phyloP scores from a whole-genome alignment of 139 green algal genomes.

The Auxenochlorella pyrenoidosa region DNA sequence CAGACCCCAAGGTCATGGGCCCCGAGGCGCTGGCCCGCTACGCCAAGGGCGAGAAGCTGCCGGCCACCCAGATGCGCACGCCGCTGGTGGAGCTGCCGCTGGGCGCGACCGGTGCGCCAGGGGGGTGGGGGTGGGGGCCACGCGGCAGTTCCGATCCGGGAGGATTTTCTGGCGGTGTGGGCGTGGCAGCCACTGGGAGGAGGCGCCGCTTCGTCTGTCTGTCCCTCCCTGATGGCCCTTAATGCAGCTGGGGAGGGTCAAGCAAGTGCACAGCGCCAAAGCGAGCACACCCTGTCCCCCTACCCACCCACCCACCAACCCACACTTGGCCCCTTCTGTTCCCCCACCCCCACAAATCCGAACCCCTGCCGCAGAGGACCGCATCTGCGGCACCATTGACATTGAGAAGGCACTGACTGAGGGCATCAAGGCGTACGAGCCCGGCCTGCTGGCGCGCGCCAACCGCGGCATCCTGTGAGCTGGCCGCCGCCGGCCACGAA shows the following conservation, averaged over 20 bases:
- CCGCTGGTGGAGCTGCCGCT: slow-evolving; percentile 91
- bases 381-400: slow-evolving; percentile 95
- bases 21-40: slow-evolving; percentile 57
- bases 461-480: slow-evolving; percentile 88
- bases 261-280: too few relatives aligned
- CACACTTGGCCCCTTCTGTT: slow-evolving; percentile 40
- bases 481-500: too few relatives aligned
- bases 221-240: too few relatives aligned
- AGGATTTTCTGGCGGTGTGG: too few relatives aligned
- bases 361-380: slow-evolving; percentile 70
- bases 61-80: slow-evolving; percentile 65
- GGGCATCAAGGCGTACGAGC: slow-evolving; percentile 77
- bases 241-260: too few relatives aligned
- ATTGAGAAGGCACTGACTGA: slow-evolving; percentile 93
- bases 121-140: not conserved
- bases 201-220: too few relatives aligned
- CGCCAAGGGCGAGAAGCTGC: slow-evolving; percentile 68
- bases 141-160: not conserved
- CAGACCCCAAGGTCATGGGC: slow-evolving; percentile 87
- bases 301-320: too few relatives aligned
- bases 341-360: not conserved
- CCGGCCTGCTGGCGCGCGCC: slow-evolving; percentile 64
- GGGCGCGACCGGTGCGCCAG: slow-evolving; percentile 76
- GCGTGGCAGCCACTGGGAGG: too few relatives aligned
- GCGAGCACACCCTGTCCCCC: too few relatives aligned